Evolutionary conservation across 768 basidiomycete genomes (phyloP).

Genomic region (Tulasnella sp.): DNA sequence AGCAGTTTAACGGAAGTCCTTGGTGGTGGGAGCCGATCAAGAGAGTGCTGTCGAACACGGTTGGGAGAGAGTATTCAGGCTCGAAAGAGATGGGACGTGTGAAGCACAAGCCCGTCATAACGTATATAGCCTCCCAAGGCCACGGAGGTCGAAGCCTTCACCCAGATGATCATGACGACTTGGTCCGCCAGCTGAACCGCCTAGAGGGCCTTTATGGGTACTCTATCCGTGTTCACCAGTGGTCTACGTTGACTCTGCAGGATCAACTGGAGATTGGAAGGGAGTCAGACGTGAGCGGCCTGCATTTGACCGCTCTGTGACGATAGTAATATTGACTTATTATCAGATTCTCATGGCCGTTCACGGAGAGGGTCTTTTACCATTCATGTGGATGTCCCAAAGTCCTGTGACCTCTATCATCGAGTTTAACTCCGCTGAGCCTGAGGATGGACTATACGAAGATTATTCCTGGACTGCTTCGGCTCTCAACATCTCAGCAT

Average conservation of each 20-base stretch:
- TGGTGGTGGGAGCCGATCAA: constrained; percentile 79
- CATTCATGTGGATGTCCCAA: constrained; percentile 49
- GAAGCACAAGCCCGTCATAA: constrained; percentile 44
- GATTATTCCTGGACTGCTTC: constrained; percentile 44
- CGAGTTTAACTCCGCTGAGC: constrained; percentile 42
- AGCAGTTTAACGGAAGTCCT: constrained; percentile 68
- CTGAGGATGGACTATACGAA: not conserved
- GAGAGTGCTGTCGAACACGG: not conserved
- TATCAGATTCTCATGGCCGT: constrained; percentile 47
- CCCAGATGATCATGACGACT: constrained; percentile 43
- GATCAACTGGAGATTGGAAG: constrained; percentile 45
- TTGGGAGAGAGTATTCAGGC: not conserved
- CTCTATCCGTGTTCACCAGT: constrained; percentile 47
- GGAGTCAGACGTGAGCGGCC: constrained; percentile 45
- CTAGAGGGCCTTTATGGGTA: constrained; percentile 46
- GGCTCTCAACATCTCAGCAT: constrained; percentile 14
- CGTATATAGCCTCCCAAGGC: constrained; percentile 48
- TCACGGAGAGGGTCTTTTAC: constrained; percentile 47
- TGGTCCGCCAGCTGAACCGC: constrained; percentile 44
- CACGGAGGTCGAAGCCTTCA: constrained; percentile 47
- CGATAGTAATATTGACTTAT: not conserved
- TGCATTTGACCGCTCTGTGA: not conserved
- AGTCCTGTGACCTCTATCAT: constrained; percentile 46
- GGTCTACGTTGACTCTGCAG: constrained; percentile 46
- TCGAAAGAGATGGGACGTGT: not conserved